A percentile compares a stretch with the other conserved stretches of the same genome.
Conservation (phyloP, 2,329 filamentous ascomycete species). For the Calonectria crousiana region DNA sequence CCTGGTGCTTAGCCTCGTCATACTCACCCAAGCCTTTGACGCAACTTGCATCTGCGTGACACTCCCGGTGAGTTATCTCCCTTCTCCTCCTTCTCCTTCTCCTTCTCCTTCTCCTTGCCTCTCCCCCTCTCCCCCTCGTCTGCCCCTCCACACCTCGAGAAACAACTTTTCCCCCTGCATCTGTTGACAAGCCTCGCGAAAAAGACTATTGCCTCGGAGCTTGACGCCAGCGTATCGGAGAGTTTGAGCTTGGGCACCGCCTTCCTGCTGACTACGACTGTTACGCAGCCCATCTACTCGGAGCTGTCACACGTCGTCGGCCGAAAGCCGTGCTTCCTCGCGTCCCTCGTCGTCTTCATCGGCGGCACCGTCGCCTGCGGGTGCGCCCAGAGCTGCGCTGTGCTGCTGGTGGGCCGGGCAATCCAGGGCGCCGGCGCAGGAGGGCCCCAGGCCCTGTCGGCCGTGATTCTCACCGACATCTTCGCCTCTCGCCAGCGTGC, state of each 20-base stretch:
- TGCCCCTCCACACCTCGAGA: background rate
- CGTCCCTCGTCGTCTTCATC: slow-evolving; percentile 47
- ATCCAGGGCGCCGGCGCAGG: slow-evolving; percentile 54
- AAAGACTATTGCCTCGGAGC: slow-evolving; percentile 42
- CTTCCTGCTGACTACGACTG: slow-evolving; percentile 75
- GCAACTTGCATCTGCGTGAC: slow-evolving; percentile 44
- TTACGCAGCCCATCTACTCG: slow-evolving; percentile 65
- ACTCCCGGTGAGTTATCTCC: slow-evolving; percentile 39
- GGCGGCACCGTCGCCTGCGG: slow-evolving; percentile 56
- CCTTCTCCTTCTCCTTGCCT: background rate
- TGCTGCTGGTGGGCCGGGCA: slow-evolving; percentile 49
- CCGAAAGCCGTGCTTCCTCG: slow-evolving; percentile 44
- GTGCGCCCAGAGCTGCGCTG: slow-evolving; percentile 44
- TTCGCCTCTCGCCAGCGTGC: slow-evolving; percentile 57
- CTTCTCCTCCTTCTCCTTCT: background rate
- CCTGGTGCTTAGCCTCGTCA: slow-evolving; percentile 36
- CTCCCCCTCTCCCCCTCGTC: background rate
- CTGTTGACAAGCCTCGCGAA: background rate
- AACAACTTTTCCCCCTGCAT: slow-evolving; percentile 2
- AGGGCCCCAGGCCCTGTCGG: slow-evolving; percentile 48
- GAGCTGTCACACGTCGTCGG: slow-evolving; percentile 53
- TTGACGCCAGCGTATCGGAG: slow-evolving; percentile 42
- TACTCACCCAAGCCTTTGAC: slow-evolving; percentile 42
- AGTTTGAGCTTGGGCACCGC: slow-evolving; percentile 65
- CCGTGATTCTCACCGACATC: slow-evolving; percentile 52